Conservation (phyloP, 1,284 basidiomycete species). For the Testicularia cyperi region DNA sequence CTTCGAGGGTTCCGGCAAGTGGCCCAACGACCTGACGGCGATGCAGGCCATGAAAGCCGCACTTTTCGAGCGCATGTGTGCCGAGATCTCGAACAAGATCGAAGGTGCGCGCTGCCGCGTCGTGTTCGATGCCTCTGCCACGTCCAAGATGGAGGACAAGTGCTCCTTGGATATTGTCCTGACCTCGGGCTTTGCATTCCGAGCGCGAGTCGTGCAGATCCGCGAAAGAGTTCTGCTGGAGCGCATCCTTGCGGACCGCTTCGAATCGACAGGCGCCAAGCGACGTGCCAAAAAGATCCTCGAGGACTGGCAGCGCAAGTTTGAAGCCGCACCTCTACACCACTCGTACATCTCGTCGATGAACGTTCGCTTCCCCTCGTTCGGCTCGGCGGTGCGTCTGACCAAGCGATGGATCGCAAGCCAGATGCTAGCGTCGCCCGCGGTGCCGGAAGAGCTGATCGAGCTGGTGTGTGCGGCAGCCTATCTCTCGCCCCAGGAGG, state of each 20-base stretch:
- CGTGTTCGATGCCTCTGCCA: slow-evolving; percentile 63
- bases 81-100: slow-evolving; percentile 38
- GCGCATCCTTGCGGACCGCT: slow-evolving; percentile 65
- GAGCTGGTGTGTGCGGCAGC: slow-evolving; percentile 78
- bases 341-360: slow-evolving; percentile 80
- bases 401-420: slow-evolving; percentile 88
- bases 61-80: slow-evolving; percentile 63
- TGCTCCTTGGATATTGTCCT: slow-evolving; percentile 76
- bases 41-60: slow-evolving; percentile 95
- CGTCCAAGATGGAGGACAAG: slow-evolving; percentile 68
- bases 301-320: slow-evolving; percentile 70
- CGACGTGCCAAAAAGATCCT: slow-evolving; percentile 69
- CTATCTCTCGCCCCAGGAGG: slow-evolving; percentile 62
- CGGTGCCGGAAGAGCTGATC: slow-evolving; percentile 74
- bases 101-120: slow-evolving; percentile 17
- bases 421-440: slow-evolving; percentile 77
- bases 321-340: slow-evolving; percentile 77
- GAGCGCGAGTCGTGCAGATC: slow-evolving; percentile 80
- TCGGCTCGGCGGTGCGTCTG: slow-evolving; percentile 79
- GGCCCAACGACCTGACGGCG: slow-evolving; percentile 91
- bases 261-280: slow-evolving; percentile 59
- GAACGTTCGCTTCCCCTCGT: slow-evolving; percentile 77
- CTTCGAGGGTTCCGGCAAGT: slow-evolving; percentile 77
- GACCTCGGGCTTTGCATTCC: slow-evolving; percentile 82
- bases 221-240: slow-evolving; percentile 80